These are phyloP conservation scores for Flagelloscypha sp. DNA, from an alignment of 768 basidiomycete species.

Conservation along the genomic window DNA sequence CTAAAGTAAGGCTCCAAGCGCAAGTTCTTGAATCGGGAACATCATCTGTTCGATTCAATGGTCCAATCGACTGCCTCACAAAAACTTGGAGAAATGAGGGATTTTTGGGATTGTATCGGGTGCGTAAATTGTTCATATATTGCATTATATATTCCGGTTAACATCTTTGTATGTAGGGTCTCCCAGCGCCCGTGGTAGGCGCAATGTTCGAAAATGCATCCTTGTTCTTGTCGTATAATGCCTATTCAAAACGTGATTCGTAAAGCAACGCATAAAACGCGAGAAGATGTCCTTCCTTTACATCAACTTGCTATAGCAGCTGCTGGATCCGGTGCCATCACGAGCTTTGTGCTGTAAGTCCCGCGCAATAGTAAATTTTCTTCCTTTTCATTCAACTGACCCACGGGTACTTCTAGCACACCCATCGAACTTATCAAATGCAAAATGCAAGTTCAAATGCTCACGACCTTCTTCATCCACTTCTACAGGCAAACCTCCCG, in stretches of 20 bases:
- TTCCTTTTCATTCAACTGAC: slow-evolving; percentile 1
- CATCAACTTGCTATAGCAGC: slow-evolving; percentile 73
- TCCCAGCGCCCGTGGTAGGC: slow-evolving; percentile 85
- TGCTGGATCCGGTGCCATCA: slow-evolving; percentile 77
- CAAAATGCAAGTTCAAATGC: slow-evolving; percentile 96
- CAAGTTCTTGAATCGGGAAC: slow-evolving; percentile 57
- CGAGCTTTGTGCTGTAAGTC: slow-evolving; percentile 81
- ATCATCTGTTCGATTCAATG: slow-evolving; percentile 48
- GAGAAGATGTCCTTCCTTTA: slow-evolving; percentile 42
- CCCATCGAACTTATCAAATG: slow-evolving; percentile 95
- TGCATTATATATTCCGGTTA: slow-evolving; percentile 3
- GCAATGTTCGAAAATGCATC: slow-evolving; percentile 90
- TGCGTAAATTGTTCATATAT: slow-evolving; percentile 28
- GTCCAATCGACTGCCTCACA: slow-evolving; percentile 79
- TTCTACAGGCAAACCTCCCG: slow-evolving; percentile 42
- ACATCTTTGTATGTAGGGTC: slow-evolving; percentile 43
- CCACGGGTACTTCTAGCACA: slow-evolving; percentile 40
- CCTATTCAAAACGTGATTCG: slow-evolving; percentile 60
- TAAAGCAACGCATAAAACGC: slow-evolving; percentile 23
- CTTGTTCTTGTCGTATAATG: slow-evolving; percentile 80
- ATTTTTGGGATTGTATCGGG: slow-evolving; percentile 77
- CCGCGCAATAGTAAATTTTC: slow-evolving; percentile 1
- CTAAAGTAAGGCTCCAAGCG: slow-evolving; percentile 85
- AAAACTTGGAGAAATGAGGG: slow-evolving; percentile 82
- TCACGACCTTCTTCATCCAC: slow-evolving; percentile 25